Conservation (phyloP, 192 early-diverging fungal species). For the Podila verticillata region DNA sequence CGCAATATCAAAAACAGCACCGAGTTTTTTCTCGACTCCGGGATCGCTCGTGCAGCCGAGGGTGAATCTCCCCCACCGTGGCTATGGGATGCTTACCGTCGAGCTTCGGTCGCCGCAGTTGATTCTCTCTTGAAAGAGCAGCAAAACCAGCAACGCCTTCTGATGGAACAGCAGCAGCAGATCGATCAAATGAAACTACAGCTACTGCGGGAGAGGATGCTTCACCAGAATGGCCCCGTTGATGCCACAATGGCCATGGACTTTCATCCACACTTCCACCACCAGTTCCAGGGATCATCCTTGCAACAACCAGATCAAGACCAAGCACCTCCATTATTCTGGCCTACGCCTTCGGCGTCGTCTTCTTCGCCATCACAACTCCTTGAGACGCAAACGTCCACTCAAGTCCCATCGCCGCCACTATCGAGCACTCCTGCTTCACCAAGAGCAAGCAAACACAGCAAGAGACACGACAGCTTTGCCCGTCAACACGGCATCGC, state of each 20-base stretch:
- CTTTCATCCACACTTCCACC: neutral
- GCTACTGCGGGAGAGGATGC: neutral
- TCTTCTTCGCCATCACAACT: too few species aligned
- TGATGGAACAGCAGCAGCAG: neutral
- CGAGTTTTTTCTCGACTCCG: neutral
- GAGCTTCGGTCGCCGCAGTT: neutral
- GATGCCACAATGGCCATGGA: neutral
- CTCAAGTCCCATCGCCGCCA: too few species aligned
- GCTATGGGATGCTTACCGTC: neutral
- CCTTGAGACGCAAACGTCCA: too few species aligned
- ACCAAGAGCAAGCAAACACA: too few species aligned
- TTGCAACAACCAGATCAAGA: neutral
- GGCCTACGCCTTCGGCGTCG: too few species aligned
- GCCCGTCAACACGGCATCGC: neutral
- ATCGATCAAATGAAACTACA: neutral
- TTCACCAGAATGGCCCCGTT: neutral
- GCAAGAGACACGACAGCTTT: neutral
- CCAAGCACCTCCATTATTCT: too few species aligned
- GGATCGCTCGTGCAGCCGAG: neutral
- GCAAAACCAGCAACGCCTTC: neutral
- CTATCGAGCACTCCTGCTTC: too few species aligned
- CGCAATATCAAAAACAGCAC: conserved; percentile 1
- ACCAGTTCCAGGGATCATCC: neutral
- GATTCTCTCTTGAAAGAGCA: neutral
- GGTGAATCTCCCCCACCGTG: neutral